These are phyloP conservation scores for Cladosporium sp. DNA, from an alignment of 2,329 filamentous ascomycete species.

Conservation along the genomic window DNA sequence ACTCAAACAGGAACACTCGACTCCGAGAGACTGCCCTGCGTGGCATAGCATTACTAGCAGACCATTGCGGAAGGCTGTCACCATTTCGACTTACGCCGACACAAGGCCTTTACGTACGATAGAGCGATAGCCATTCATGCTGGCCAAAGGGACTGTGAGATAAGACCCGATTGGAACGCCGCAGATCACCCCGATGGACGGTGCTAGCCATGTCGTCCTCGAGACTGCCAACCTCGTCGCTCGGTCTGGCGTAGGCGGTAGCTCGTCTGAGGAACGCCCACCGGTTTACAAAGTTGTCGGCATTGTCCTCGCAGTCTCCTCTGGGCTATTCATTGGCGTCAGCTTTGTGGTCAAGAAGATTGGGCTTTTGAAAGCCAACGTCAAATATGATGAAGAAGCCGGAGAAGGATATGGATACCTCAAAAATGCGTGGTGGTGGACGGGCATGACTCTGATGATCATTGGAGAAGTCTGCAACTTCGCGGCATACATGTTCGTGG, in stretches of 20 bases:
- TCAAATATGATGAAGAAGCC: conserved; percentile 92
- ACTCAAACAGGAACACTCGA: not conserved
- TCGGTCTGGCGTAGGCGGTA: conserved; percentile 35
- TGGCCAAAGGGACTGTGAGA: not conserved
- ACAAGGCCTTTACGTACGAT: not conserved
- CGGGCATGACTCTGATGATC: conserved; percentile 95
- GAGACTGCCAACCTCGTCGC: conserved; percentile 42
- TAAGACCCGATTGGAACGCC: conserved; percentile 8
- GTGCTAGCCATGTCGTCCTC: conserved; percentile 34
- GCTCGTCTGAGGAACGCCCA: conserved; percentile 39
- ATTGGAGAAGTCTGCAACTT: conserved; percentile 96
- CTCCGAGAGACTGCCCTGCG: not conserved
- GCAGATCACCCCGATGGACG: conserved; percentile 37
- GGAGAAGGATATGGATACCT: conserved; percentile 97
- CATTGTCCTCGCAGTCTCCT: conserved; percentile 77
- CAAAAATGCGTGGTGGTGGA: conserved; percentile 94
- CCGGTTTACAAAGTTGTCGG: conserved; percentile 77
- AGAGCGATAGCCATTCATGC: conserved; percentile 8
- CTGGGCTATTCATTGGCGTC: conserved; percentile 85
- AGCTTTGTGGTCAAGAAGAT: conserved; percentile 96
- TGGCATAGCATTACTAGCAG: not conserved
- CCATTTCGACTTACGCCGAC: not conserved
- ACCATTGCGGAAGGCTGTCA: not conserved
- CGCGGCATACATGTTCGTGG: conserved; percentile 92
- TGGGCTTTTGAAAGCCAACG: conserved; percentile 84